Evolutionary conservation across 768 basidiomycete species (phyloP).

Genomic region (Russula abietina): DNA sequence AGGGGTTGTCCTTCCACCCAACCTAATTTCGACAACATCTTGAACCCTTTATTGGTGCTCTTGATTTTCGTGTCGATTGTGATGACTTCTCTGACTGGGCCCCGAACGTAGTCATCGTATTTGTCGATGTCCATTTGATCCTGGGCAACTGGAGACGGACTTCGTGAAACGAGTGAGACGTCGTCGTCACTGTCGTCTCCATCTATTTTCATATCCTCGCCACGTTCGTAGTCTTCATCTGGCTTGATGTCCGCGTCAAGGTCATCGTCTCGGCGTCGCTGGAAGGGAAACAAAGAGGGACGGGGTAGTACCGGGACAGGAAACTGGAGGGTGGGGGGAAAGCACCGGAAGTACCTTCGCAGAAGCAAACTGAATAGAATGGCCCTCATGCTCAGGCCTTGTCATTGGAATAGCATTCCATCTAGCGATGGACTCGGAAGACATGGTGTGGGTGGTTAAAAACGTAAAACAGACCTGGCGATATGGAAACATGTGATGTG

Average conservation of each 20-base stretch:
- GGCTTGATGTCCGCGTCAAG: neutral
- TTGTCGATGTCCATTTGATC: slow-evolving; percentile 52
- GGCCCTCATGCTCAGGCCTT: slow-evolving; percentile 29
- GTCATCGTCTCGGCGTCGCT: slow-evolving; percentile 52
- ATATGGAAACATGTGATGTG: neutral
- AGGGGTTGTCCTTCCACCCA: slow-evolving; percentile 78
- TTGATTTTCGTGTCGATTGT: slow-evolving; percentile 81
- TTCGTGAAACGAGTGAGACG: slow-evolving; percentile 65
- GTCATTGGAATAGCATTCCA: slow-evolving; percentile 66
- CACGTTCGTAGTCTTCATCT: slow-evolving; percentile 30
- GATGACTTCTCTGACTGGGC: slow-evolving; percentile 54
- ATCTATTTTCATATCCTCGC: slow-evolving; percentile 21
- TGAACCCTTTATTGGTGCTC: slow-evolving; percentile 72
- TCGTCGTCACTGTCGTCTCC: slow-evolving; percentile 59
- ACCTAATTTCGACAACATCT: slow-evolving; percentile 73
- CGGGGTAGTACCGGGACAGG: slow-evolving; percentile 27
- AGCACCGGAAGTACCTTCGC: slow-evolving; percentile 34
- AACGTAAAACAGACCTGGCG: neutral
- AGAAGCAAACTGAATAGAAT: neutral
- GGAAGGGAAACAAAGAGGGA: slow-evolving; percentile 41
- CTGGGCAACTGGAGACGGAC: slow-evolving; percentile 56
- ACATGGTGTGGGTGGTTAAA: slow-evolving; percentile 45
- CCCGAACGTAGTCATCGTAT: slow-evolving; percentile 59
- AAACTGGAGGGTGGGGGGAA: slow-evolving; percentile 41
- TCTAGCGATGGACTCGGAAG: slow-evolving; percentile 54